A percentile compares a stretch with the other conserved stretches of the same genome.
Conservation (phyloP, 2,329 filamentous ascomycete species). For the Botrytis elliptica region DNA sequence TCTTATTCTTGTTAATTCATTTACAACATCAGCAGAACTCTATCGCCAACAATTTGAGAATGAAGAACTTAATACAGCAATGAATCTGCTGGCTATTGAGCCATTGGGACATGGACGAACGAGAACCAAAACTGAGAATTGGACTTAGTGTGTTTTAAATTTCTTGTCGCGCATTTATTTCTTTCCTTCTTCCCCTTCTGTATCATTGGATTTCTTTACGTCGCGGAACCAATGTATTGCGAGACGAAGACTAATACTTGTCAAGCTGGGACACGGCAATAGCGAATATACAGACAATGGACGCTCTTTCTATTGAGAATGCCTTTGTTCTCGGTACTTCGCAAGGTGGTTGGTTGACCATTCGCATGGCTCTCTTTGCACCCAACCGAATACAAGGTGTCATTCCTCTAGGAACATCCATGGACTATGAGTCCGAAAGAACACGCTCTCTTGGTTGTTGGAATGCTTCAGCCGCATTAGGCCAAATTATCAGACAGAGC, state of each 20-base stretch:
- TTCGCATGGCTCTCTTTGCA: slow-evolving; percentile 51
- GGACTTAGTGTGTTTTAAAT: slow-evolving; percentile 43
- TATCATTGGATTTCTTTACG: not conserved
- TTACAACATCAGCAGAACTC: slow-evolving; percentile 50
- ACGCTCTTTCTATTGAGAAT: slow-evolving; percentile 48
- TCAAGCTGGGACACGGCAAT: slow-evolving; percentile 51
- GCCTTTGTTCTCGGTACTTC: slow-evolving; percentile 52
- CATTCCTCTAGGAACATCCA: slow-evolving; percentile 50
- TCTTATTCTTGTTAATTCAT: slow-evolving; percentile 51
- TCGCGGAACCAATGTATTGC: not conserved
- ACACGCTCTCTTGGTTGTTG: slow-evolving; percentile 50
- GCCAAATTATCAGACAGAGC: slow-evolving; percentile 43
- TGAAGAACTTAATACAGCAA: slow-evolving; percentile 42
- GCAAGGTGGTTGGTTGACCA: slow-evolving; percentile 53
- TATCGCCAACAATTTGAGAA: slow-evolving; percentile 47
- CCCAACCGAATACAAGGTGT: slow-evolving; percentile 50
- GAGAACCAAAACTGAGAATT: slow-evolving; percentile 44
- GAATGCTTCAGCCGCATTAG: slow-evolving; percentile 47
- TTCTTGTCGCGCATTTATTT: not conserved
- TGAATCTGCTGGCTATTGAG: slow-evolving; percentile 54
- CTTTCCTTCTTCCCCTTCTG: not conserved
- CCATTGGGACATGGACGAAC: slow-evolving; percentile 54
- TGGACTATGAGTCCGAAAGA: slow-evolving; percentile 52
- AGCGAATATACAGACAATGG: slow-evolving; percentile 56
- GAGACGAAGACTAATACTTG: not conserved